Evolutionary conservation across 2,329 filamentous ascomycete genomes (phyloP), one percentile per base, ranked within the genome.

Genomic region (Dactylonectria estremocensis): DNA sequence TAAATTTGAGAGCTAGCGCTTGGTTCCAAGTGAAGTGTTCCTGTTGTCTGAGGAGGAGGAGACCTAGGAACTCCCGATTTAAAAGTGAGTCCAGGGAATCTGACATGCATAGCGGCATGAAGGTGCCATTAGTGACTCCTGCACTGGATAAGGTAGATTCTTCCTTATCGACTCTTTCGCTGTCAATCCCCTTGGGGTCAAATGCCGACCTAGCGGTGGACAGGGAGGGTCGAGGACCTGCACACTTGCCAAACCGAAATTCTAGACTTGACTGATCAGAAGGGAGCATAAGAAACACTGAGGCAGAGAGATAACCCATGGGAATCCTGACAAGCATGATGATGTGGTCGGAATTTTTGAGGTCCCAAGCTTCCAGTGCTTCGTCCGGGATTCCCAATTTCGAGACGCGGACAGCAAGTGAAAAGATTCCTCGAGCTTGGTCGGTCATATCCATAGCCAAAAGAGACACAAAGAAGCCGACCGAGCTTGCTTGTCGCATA

Each of bases 331-430:
- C 86, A 22, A 97, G 83, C 5, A 97, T 83, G 5, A 95, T 87
- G 45, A 97, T 79, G 74, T 95, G 95, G 37, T 95, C 91, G 0
- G 84, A 80, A 0, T 85, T 80, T 14, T 87, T 80, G 11, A 97
- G 78, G 67, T 91, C 87, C 95, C 95, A 97, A 1, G 94, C 93
- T 74, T 92, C 86, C 79, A 94, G 88, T 0, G 90, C 91, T 75
- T 95, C 93, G 43, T 91, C 86, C 0, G 93, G 92, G 13, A 97
- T 88, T 0, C 88, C 90, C 1, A 97, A 87, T 72, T 92, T 92
- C 4, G 86, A 83, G 33, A 93, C 88, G 4, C 89, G 90, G 33
- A 93, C 87, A 0, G 94, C 94, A 2, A 96, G 80, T 5, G 89
- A 90, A 18, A 96, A 79, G 3, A 87, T 83, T 1, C 66, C 67